These are phyloP conservation scores for Apodospora peruviana DNA, from an alignment of 495 filamentous ascomycete genomes.

Conservation along the genomic window DNA sequence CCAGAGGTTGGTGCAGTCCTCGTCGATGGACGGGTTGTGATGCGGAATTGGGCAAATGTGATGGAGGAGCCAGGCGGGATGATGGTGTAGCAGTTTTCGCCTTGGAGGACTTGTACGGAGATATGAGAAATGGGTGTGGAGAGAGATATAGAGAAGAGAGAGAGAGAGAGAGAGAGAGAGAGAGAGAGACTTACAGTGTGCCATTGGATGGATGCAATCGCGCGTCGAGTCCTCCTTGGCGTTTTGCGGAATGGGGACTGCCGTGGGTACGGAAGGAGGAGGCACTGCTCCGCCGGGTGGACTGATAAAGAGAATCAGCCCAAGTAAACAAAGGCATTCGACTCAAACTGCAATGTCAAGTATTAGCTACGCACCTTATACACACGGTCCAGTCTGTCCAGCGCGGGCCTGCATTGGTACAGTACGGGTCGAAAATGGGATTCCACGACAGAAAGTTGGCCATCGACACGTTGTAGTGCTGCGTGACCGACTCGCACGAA, in stretches of 20 bases:
- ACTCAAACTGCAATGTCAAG: too few species aligned
- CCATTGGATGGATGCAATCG: too few species aligned
- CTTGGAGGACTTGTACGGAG: not conserved
- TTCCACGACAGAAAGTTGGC: not conserved
- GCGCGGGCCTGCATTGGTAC: not conserved
- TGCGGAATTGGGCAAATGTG: not conserved
- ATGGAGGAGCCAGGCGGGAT: not conserved
- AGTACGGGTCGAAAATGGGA: not conserved
- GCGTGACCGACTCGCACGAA: not conserved
- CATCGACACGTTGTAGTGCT: not conserved
- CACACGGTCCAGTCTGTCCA: not conserved
- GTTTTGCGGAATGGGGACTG: not conserved
- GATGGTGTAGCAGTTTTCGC: not conserved
- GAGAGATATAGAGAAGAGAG: too few species aligned
- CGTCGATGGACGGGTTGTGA: not conserved
- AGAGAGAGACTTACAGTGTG: too few species aligned
- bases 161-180: too few species aligned
- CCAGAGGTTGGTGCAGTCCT: constrained; percentile 1
- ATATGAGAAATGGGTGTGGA: too few species aligned
- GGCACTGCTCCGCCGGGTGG: not conserved
- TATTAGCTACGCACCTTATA: too few species aligned
- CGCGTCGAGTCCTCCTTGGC: too few species aligned
- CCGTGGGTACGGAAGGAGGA: not conserved
- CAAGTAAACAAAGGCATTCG: too few species aligned
- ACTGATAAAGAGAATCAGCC: too few species aligned